Percentiles rank a stretch among this genome's conserved stretches.
Conservation (phyloP, 176 grass and related monocot species). For the Stipa capillata region DNA sequence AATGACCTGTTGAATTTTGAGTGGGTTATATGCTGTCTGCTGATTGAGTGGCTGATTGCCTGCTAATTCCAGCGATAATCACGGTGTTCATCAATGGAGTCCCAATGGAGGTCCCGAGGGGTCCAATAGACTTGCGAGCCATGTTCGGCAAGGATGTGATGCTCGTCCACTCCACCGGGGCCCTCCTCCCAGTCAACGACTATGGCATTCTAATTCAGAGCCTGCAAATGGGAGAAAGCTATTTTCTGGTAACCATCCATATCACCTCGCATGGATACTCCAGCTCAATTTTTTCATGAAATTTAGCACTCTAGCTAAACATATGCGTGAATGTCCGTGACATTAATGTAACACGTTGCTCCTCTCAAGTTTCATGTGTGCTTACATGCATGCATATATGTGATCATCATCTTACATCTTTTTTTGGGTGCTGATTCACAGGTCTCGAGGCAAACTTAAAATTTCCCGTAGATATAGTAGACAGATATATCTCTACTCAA, state of each 20-base stretch:
- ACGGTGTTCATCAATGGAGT: conserved; percentile 97
- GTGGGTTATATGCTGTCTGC: conserved; percentile 1
- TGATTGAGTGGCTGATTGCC: conserved; percentile 24
- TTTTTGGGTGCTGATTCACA: not conserved
- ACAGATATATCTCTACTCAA: not conserved
- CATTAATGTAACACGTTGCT: not conserved
- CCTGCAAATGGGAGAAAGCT: conserved; percentile 90
- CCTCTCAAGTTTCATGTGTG: not conserved
- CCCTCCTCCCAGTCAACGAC: conserved; percentile 78
- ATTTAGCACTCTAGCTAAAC: not conserved
- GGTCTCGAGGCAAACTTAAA: conserved; percentile 43
- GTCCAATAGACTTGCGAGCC: conserved; percentile 71
- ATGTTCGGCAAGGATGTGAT: conserved; percentile 86
- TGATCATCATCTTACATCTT: conserved; percentile 3
- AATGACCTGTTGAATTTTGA: not conserved
- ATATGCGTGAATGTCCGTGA: not conserved
- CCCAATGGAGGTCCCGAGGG: conserved; percentile 68
- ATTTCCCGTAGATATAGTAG: not conserved
- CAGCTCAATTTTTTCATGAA: not conserved
- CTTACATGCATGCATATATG: not conserved
- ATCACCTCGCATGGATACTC: not conserved
- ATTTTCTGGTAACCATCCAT: conserved; percentile 75
- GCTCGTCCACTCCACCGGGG: conserved; percentile 66
- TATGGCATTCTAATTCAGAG: conserved; percentile 76
- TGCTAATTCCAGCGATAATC: conserved; percentile 73